Conservation (phyloP, 257 asterid genomes). For the Rubia yunnanensis region DNA sequence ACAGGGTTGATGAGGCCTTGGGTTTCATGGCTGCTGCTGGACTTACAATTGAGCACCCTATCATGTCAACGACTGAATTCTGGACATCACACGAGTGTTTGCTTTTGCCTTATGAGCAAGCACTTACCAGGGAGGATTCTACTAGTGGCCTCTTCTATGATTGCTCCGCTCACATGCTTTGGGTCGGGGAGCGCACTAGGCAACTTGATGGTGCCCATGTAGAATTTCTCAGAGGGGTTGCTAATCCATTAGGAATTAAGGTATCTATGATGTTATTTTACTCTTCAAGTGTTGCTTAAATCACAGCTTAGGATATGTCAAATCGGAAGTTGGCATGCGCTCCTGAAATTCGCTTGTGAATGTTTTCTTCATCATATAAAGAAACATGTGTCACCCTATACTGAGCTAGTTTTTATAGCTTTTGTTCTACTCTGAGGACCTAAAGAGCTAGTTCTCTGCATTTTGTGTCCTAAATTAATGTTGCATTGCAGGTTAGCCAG, state of each 20-base stretch:
- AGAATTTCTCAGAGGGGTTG: conserved; percentile 72
- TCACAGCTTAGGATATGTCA: background rate
- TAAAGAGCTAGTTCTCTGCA: background rate
- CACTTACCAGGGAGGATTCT: conserved; percentile 69
- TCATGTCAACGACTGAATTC: conserved; percentile 70
- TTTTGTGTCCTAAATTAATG: conserved; percentile 1
- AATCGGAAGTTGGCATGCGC: background rate
- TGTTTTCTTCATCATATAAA: background rate
- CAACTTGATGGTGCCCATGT: conserved; percentile 79
- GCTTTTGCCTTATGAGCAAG: conserved; percentile 71
- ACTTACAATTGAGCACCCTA: conserved; percentile 68
- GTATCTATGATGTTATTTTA: conserved; percentile 26
- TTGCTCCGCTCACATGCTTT: conserved; percentile 88
- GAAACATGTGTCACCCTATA: background rate
- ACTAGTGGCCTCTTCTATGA: conserved; percentile 73
- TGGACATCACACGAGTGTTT: conserved; percentile 89
- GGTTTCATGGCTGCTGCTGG: conserved; percentile 92
- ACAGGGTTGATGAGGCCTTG: conserved; percentile 79
- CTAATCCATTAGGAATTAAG: conserved; percentile 81
- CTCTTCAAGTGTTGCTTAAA: background rate
- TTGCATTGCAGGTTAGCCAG: conserved; percentile 64
- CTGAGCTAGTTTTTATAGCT: background rate
- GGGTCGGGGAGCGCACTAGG: conserved; percentile 84
- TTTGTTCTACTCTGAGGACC: background rate
- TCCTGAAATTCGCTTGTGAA: background rate